Percentiles rank a stretch among this genome's conserved stretches.
Conservation (phyloP, 2,329 filamentous ascomycete genomes). For the Botrytis pseudocinerea region DNA sequence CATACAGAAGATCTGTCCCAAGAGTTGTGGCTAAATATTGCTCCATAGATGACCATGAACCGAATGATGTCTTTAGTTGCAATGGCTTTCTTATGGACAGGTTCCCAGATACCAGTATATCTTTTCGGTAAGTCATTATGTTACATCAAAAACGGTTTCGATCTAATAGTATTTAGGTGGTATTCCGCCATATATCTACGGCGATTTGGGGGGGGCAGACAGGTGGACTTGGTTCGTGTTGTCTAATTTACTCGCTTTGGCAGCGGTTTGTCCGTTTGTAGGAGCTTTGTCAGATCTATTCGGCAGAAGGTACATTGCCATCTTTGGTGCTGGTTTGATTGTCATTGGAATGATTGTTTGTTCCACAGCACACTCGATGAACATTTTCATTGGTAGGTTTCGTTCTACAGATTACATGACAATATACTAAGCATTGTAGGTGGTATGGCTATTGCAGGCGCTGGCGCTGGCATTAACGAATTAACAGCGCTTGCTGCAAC, state of each 20-base stretch:
- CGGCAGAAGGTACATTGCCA: constrained; percentile 59
- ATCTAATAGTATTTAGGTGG: constrained; percentile 41
- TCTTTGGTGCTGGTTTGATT: constrained; percentile 55
- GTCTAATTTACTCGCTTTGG: constrained; percentile 56
- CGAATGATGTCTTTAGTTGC: constrained; percentile 58
- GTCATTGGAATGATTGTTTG: constrained; percentile 61
- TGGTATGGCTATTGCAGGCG: constrained; percentile 56
- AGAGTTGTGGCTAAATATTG: constrained; percentile 47
- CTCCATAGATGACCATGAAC: constrained; percentile 52
- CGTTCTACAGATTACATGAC: neutral
- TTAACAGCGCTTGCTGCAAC: constrained; percentile 64
- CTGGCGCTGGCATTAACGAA: constrained; percentile 67
- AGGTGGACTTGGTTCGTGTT: constrained; percentile 43
- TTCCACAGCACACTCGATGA: constrained; percentile 59
- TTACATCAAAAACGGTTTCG: neutral
- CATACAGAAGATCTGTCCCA: neutral
- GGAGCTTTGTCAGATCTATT: constrained; percentile 65
- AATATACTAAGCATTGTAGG: constrained; percentile 39
- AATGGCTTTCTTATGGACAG: constrained; percentile 62
- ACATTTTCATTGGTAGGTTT: constrained; percentile 57
- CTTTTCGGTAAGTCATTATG: constrained; percentile 44
- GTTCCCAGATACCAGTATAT: constrained; percentile 61
- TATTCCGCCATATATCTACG: constrained; percentile 56
- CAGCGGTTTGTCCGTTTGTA: constrained; percentile 62
- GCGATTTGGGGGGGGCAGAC: constrained; percentile 56